phyloP scores from a whole-genome alignment of 352 stramenopile species.

The Lagenidium giganteum region DNA sequence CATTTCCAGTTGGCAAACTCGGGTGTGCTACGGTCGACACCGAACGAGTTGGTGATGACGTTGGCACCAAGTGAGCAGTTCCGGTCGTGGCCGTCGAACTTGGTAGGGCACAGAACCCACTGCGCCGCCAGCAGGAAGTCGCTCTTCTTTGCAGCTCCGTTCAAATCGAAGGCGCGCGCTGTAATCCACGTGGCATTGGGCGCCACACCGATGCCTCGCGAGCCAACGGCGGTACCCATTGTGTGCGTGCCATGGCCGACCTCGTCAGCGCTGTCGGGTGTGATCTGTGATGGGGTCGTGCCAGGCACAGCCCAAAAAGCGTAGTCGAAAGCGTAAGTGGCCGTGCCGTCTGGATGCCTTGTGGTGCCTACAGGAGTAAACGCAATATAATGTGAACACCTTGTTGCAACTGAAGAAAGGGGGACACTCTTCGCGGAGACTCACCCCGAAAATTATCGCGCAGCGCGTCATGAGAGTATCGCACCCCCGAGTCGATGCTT shows the following conservation, averaged over 20 bases:
- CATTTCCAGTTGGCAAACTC: constrained; percentile 47
- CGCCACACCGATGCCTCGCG: constrained; percentile 49
- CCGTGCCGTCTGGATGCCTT: not conserved
- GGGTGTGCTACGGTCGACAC: constrained; percentile 39
- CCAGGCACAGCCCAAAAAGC: constrained; percentile 57
- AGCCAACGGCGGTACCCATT: constrained; percentile 50
- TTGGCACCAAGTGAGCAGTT: constrained; percentile 59
- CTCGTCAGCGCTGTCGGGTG: constrained; percentile 53
- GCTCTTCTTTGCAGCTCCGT: constrained; percentile 55
- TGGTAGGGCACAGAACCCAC: constrained; percentile 65
- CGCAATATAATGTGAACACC: constrained; percentile 1
- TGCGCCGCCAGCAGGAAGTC: constrained; percentile 62
- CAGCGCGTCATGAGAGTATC: constrained; percentile 60
- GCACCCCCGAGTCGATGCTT: constrained; percentile 69
- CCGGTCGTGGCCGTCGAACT: constrained; percentile 28
- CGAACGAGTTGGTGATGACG: constrained; percentile 65
- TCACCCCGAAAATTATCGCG: constrained; percentile 39
- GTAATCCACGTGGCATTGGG: constrained; percentile 65
- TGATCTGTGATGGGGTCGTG: constrained; percentile 49
- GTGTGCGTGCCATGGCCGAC: constrained; percentile 73
- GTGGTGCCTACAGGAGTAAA: constrained; percentile 3
- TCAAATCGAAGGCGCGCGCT: constrained; percentile 54
- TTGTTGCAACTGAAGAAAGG: not conserved
- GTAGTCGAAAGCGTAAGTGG: constrained; percentile 48
- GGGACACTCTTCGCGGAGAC: too few species aligned